Evolutionary conservation across 1,139 yeast genomes (phyloP), one percentile per base, ranked within the genome.

Genomic region (Hanseniaspora gamundiae): DNA sequence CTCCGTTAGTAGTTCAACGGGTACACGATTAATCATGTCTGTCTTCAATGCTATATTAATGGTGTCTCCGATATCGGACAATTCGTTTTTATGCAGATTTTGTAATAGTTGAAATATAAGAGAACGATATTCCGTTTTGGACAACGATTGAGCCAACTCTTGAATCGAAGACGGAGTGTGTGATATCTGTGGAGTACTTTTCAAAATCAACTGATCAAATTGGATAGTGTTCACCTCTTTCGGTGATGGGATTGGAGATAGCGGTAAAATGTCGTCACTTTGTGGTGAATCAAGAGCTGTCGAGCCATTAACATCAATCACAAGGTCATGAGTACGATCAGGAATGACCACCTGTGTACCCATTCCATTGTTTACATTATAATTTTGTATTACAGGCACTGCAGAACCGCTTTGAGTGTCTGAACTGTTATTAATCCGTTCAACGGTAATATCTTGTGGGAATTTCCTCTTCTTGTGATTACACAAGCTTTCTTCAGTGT

Each of bases 1-100:
- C 43, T 78, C 73, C 53, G 74, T 67, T 1, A 87, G 64, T n/a
- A 91, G 68, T 58, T 91, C 97, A 2, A 75, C 58, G 0, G 99
- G 98, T 22, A 91, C 64, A 45, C 73, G 67, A 20, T 78, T 62
- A 13, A 91, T 61, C 39, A 91, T 65, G 57, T 91, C 97, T 52
- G 93, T 73, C 52, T 76, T 74, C 55, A 91, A 70, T 17, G 80
- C 73, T 31, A 69, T 68, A 42, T 74, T 71, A 19, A 91, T 70
- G 10, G 76, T 57, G 19, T 76, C 73, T 33, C 76, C 72, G 45
- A 91, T 64, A 30, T 83, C 73, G 44, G 93, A 81, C 41, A 91
- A 68, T 4, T 87, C 73, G 13, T 76, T 65, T 46, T 95, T 70
- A 53, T 80, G 10, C 3, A 33, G 9, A 17, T 33, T 33, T 33